phyloP scores from a whole-genome alignment of 2,329 filamentous ascomycete species.

The Cladosporium velox region DNA sequence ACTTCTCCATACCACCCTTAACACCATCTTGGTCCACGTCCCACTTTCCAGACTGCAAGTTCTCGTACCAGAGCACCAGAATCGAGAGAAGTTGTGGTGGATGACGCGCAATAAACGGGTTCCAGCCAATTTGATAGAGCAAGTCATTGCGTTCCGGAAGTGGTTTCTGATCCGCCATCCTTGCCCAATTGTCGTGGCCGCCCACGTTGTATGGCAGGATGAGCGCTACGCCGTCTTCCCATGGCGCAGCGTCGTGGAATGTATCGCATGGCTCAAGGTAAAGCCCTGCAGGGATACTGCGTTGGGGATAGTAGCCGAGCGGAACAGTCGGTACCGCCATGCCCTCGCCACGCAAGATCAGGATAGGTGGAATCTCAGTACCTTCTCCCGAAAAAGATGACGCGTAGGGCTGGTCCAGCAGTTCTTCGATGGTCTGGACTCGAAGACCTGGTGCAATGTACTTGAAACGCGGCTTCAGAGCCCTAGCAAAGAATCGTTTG shows the following conservation, averaged over 20 bases:
- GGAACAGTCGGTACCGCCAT: not conserved
- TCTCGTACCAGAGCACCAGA: not conserved
- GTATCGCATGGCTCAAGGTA: not conserved
- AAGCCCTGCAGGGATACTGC: not conserved
- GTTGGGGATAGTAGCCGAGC: not conserved
- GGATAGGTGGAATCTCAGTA: not conserved
- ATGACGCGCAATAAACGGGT: not conserved
- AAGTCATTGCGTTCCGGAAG: slow-evolving; percentile 2
- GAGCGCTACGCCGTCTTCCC: not conserved
- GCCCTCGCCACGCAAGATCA: not conserved
- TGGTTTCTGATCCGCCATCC: not conserved
- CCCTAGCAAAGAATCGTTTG: slow-evolving; percentile 2
- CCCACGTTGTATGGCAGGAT: not conserved
- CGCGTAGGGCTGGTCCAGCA: not conserved
- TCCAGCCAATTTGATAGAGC: slow-evolving; percentile 2
- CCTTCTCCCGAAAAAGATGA: not conserved
- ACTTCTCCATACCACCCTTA: not conserved
- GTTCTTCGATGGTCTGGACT: not conserved
- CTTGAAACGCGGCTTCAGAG: not conserved
- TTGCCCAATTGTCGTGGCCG: not conserved
- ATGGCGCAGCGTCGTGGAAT: not conserved
- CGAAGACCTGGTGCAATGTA: slow-evolving; percentile 3
- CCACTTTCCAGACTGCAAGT: not conserved
- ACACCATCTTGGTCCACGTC: not conserved
- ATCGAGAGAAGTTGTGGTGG: not conserved